Percentiles rank a stretch among this genome's conserved stretches.
Evolutionary conservation across 768 basidiomycete species (phyloP).

Genomic region (Kwoniella pini): DNA sequence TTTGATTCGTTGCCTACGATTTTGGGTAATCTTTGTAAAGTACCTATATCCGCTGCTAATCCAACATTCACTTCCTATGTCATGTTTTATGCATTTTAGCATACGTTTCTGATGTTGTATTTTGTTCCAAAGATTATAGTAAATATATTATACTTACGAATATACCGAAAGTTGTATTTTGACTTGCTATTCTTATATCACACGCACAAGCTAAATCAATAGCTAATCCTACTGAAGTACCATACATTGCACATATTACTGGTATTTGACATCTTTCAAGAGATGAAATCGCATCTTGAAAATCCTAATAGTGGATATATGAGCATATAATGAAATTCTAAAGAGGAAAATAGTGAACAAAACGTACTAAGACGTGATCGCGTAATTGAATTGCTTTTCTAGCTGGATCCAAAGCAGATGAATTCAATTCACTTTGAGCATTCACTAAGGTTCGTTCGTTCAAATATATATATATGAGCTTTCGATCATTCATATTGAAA

Average conservation of each 20-base stretch:
- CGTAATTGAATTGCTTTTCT: conserved; percentile 43
- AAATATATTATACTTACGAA: too few species aligned
- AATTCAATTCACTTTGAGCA: conserved; percentile 18
- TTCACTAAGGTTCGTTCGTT: too few species aligned
- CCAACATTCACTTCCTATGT: conserved; percentile 90
- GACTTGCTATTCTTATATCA: conserved; percentile 71
- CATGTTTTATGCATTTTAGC: too few species aligned
- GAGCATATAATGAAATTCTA: too few species aligned
- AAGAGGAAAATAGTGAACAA: too few species aligned
- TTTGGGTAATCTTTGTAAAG: conserved; percentile 77
- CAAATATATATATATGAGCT: too few species aligned
- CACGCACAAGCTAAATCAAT: conserved; percentile 74
- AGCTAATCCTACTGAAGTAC: conserved; percentile 71
- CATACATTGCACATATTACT: conserved; percentile 79
- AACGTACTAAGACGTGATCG: conserved; percentile 57
- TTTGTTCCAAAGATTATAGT: too few species aligned
- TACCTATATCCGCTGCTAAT: conserved; percentile 83
- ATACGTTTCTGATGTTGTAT: too few species aligned
- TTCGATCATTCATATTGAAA: too few species aligned
- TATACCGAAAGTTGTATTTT: conserved; percentile 67
- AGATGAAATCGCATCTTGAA: conserved; percentile 71
- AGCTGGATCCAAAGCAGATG: conserved; percentile 36
- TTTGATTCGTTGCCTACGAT: conserved; percentile 73
- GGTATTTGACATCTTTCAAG: conserved; percentile 72
- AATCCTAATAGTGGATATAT: too few species aligned